Base-by-base conservation (phyloP, 2,329 filamentous ascomycete species). In the Pseudofabraea citricarpa region DNA sequence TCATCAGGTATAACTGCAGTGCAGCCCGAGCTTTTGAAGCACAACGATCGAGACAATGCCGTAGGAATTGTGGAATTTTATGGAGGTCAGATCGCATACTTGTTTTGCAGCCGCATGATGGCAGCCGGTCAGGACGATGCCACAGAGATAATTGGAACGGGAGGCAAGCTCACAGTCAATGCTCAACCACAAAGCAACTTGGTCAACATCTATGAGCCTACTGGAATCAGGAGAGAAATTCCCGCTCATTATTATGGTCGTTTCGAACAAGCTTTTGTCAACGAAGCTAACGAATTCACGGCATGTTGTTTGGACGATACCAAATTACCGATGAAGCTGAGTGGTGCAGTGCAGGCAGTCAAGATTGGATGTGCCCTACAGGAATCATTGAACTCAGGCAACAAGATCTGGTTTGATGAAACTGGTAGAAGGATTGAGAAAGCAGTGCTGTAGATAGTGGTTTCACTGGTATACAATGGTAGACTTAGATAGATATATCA, bases 21-120 rank as follows among this genome's bases (percentile, higher is more conserved):
- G 2, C 70, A 79, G 51, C 75, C 77, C 1, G 77, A 71, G 5
- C 65, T 82, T 26, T 64, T 67, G 41, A 70, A 77, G 49, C 68
- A 77, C 60, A 73, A 72, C 27, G 78, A 83, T 50, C 70, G 74
- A 5, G 79, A 82, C 55, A 83, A 81, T 49, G 78, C 74, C 4
- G 69, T 81, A 1, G 81, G 77, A 4, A 64, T 84, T 13, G 73
- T 84, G n/a, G 81, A 85, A 61, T 85, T 85, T 61, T 74, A 71
- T 56, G 71, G 71, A 40, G 78, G 75, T 37, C 74, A 74, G 55
- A 77, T 85, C 37, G 79, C 79, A 2, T 79, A 83, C 56, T 75
- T 82, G 49, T 85, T 80, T 60, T 71, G 68, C 31, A 75, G 70
- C 10, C 70, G 80, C n/a, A 85, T 83, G 75, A 84, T 84, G 74